These are phyloP conservation scores for Volvox carteri DNA, from an alignment of 163 green algal species.

Conservation along the genomic window DNA sequence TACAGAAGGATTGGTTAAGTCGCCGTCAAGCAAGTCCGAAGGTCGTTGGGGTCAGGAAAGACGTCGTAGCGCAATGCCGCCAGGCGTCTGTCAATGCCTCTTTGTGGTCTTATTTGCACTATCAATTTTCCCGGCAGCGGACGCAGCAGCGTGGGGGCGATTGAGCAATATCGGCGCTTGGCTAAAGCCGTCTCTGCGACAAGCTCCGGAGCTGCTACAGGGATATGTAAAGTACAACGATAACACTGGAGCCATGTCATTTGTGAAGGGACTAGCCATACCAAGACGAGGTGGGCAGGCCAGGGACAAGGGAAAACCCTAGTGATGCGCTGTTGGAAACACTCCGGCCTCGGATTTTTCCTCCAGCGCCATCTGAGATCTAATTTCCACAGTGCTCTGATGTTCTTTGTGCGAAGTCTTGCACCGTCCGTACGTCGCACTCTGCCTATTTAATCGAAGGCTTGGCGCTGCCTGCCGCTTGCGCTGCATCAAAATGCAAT, in stretches of 20 bases:
- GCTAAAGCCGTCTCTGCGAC: background rate
- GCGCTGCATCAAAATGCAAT: too few species aligned
- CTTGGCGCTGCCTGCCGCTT: too few species aligned
- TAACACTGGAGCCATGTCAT: background rate
- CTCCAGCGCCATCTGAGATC: too few species aligned
- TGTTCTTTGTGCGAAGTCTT: too few species aligned
- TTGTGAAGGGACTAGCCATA: background rate
- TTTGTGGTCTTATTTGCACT: background rate
- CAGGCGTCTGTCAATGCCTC: background rate
- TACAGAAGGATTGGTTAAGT: too few species aligned
- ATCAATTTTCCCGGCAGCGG: background rate
- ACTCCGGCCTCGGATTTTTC: too few species aligned
- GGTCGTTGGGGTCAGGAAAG: background rate
- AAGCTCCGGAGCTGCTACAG: background rate
- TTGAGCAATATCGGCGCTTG: background rate
- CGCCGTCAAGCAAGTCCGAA: background rate
- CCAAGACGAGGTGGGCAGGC: background rate
- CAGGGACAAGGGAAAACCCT: background rate
- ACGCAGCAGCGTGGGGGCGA: background rate
- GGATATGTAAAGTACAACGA: background rate
- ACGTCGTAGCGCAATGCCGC: background rate
- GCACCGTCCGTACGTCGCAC: too few species aligned
- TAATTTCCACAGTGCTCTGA: too few species aligned
- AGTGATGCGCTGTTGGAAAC: constrained; percentile 17
- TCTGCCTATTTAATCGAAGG: too few species aligned